Percentiles rank a stretch among this genome's conserved stretches.
phyloP scores from a whole-genome alignment of 768 basidiomycete species.

The Hemileccinum rubropunctum region DNA sequence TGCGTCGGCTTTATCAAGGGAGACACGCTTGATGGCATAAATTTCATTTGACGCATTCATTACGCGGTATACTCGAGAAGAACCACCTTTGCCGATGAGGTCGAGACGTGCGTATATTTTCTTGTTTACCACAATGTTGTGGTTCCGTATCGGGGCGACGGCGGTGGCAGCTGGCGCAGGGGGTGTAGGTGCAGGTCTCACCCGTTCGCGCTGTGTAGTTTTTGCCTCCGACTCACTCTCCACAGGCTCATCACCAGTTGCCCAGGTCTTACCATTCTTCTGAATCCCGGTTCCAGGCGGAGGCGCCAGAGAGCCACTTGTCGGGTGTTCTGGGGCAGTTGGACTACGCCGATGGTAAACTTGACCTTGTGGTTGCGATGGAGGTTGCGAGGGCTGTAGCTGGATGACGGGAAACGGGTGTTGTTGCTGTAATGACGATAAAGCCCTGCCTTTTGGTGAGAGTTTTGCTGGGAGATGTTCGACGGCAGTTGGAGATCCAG shows the following conservation, averaged over 20 bases:
- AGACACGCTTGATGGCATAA: slow-evolving; percentile 90
- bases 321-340: slow-evolving; percentile 60
- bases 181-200: slow-evolving; percentile 36
- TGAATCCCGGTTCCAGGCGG: slow-evolving; percentile 15
- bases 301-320: slow-evolving; percentile 30
- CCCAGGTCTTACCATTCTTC: slow-evolving; percentile 44
- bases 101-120: slow-evolving; percentile 82
- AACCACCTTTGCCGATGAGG: slow-evolving; percentile 89
- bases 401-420: slow-evolving; percentile 28
- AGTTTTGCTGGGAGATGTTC: slow-evolving; percentile 35
- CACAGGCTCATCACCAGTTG: slow-evolving; percentile 41
- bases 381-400: slow-evolving; percentile 19
- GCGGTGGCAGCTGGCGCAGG: slow-evolving; percentile 23
- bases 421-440: slow-evolving; percentile 23
- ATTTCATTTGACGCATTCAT: slow-evolving; percentile 74
- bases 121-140: slow-evolving; percentile 55
- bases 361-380: slow-evolving; percentile 24
- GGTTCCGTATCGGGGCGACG: slow-evolving; percentile 36
- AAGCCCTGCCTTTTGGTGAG: slow-evolving; percentile 29
- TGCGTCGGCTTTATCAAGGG: slow-evolving; percentile 82
- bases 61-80: slow-evolving; percentile 94
- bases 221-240: slow-evolving; percentile 36
- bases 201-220: slow-evolving; percentile 22
- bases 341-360: slow-evolving; percentile 64
- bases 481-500: slow-evolving; percentile 57